Evolutionary conservation across 1,284 basidiomycete species (phyloP).

Genomic region (Violaceomyces palustris): DNA sequence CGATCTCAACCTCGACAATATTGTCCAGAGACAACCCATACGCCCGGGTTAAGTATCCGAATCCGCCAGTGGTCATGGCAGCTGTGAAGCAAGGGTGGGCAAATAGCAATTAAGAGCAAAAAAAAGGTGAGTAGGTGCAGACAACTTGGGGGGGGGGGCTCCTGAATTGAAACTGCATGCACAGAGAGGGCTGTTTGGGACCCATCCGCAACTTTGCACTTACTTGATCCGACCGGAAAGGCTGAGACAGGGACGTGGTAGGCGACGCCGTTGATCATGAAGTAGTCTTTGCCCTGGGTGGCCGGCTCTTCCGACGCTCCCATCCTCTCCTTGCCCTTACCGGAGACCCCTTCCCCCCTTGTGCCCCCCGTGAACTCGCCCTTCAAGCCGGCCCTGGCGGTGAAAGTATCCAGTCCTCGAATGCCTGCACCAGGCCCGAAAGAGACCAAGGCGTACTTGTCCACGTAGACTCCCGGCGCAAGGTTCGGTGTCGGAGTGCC

Average conservation of each 20-base stretch:
- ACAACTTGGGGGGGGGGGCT: too few relatives aligned
- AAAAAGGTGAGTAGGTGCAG: too few relatives aligned
- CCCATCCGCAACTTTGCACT: not conserved
- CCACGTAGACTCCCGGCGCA: conserved; percentile 31
- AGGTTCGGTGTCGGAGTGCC: conserved; percentile 23
- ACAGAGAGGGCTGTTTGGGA: not conserved
- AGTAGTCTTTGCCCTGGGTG: conserved; percentile 1
- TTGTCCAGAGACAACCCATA: conserved; percentile 61
- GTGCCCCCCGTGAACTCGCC: conserved; percentile 12
- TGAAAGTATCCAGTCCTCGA: conserved; percentile 32
- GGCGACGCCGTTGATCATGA: conserved; percentile 32
- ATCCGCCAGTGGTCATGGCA: conserved; percentile 79
- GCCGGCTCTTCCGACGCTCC: conserved; percentile 3
- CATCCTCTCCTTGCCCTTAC: conserved; percentile 18
- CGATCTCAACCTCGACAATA: conserved; percentile 43
- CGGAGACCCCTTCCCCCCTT: conserved; percentile 1
- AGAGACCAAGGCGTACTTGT: conserved; percentile 26
- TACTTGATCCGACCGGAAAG: conserved; percentile 61
- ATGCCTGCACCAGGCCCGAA: conserved; percentile 39
- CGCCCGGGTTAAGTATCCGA: conserved; percentile 77
- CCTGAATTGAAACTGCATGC: too few relatives aligned
- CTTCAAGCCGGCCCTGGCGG: conserved; percentile 34
- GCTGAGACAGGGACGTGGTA: conserved; percentile 51
- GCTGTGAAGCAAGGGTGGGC: too few relatives aligned
- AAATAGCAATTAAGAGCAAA: too few relatives aligned